phyloP scores from a whole-genome alignment of 352 stramenopile species.

The Globisporangium iwayamae region DNA sequence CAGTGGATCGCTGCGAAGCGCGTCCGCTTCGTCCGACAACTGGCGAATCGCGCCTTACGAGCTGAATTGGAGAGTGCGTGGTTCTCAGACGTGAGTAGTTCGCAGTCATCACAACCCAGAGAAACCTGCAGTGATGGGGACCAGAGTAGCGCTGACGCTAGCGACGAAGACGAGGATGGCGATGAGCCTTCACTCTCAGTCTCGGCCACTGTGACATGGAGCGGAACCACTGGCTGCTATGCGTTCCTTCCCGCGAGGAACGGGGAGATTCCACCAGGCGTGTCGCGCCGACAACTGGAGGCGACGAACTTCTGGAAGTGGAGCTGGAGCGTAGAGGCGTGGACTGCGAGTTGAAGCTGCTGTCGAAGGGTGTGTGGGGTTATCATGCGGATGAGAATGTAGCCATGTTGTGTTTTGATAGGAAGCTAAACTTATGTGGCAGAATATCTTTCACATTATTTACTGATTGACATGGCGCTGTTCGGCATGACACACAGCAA shows the following conservation, averaged over 20 bases:
- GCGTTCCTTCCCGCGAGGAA: conserved; percentile 3
- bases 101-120: neutral
- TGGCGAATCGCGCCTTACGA: neutral
- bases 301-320: neutral
- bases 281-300: neutral
- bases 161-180: neutral
- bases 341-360: neutral
- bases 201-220: neutral
- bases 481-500: neutral
- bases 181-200: neutral
- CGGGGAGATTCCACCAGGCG: neutral
- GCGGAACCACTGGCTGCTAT: neutral
- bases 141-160: neutral
- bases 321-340: neutral
- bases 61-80: neutral
- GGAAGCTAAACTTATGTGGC: neutral
- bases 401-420: neutral
- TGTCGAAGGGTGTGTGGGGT: neutral
- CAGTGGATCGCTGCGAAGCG: neutral
- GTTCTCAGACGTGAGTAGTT: neutral
- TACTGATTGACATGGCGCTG: neutral
- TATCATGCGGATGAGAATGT: neutral
- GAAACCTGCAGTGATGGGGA: neutral
- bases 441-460: neutral
- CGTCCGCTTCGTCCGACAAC: neutral